Evolutionary conservation across 306 rosid genomes (phyloP).

Genomic region (Dicorynia guianensis): DNA sequence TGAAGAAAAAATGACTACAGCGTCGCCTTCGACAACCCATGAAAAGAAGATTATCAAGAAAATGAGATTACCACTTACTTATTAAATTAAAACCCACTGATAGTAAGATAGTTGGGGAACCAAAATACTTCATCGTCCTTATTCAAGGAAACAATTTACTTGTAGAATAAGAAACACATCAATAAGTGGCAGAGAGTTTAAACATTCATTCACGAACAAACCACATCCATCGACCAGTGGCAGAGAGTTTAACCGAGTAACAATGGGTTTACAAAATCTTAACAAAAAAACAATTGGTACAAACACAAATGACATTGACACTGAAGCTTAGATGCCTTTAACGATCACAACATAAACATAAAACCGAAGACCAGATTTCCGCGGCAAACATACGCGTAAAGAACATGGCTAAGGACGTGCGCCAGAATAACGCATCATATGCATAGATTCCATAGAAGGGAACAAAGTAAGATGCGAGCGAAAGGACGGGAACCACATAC

Average conservation of each 20-base stretch:
- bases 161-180: not conserved
- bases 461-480: not conserved
- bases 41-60: too few species aligned
- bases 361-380: not conserved
- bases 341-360: too few species aligned
- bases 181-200: not conserved
- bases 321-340: not conserved
- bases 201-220: not conserved
- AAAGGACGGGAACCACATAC: slow-evolving; percentile 41
- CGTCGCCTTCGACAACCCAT: not conserved
- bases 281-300: not conserved
- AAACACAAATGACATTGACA: not conserved
- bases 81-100: too few species aligned
- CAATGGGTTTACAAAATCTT: not conserved
- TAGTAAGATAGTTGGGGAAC: not conserved
- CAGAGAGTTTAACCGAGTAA: not conserved
- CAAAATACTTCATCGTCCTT: not conserved
- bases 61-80: too few species aligned
- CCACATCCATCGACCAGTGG: not conserved
- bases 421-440: not conserved
- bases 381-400: not conserved
- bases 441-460: not conserved
- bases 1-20: not conserved
- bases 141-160: not conserved
- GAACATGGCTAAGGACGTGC: not conserved